Evolutionary conservation across 768 basidiomycete genomes (phyloP).

Genomic region (Coprinellus aureogranulatus): DNA sequence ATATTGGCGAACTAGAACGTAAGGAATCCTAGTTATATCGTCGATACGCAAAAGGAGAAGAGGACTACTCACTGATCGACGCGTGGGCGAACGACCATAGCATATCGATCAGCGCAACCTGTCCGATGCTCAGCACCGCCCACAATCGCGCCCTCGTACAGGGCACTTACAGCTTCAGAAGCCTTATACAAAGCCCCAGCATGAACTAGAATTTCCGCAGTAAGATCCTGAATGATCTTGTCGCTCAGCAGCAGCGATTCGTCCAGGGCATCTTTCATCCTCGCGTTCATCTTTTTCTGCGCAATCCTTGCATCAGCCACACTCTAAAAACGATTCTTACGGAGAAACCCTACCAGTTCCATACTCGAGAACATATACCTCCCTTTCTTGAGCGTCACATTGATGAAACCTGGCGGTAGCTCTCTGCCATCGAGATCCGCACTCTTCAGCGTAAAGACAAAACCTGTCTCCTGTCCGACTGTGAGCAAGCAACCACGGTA

Average conservation of each 20-base stretch:
- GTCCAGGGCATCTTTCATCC: conserved; percentile 89
- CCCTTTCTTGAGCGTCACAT: conserved; percentile 62
- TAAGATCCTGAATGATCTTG: conserved; percentile 76
- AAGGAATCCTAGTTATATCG: neutral
- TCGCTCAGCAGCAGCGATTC: conserved; percentile 87
- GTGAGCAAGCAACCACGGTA: too few species aligned
- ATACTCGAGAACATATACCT: conserved; percentile 76
- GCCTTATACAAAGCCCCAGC: conserved; percentile 85
- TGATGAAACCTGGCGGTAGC: conserved; percentile 70
- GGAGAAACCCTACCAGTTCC: conserved; percentile 62
- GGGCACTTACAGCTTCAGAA: conserved; percentile 70
- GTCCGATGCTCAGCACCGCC: neutral
- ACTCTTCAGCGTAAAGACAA: conserved; percentile 71
- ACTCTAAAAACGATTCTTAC: neutral
- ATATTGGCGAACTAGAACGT: conserved; percentile 44
- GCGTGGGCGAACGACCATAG: conserved; percentile 84
- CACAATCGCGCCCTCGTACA: neutral
- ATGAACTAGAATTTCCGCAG: conserved; percentile 63
- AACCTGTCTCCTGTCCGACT: conserved; percentile 49
- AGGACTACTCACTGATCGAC: conserved; percentile 64
- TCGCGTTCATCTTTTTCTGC: conserved; percentile 83
- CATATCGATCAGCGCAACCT: conserved; percentile 90
- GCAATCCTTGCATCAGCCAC: neutral
- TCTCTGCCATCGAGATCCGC: conserved; percentile 54
- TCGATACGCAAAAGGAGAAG: neutral